Evolutionary conservation across 495 filamentous ascomycete genomes (phyloP), one percentile per base, ranked within the genome.

Genomic region (Massariosphaeria phaeospora): DNA sequence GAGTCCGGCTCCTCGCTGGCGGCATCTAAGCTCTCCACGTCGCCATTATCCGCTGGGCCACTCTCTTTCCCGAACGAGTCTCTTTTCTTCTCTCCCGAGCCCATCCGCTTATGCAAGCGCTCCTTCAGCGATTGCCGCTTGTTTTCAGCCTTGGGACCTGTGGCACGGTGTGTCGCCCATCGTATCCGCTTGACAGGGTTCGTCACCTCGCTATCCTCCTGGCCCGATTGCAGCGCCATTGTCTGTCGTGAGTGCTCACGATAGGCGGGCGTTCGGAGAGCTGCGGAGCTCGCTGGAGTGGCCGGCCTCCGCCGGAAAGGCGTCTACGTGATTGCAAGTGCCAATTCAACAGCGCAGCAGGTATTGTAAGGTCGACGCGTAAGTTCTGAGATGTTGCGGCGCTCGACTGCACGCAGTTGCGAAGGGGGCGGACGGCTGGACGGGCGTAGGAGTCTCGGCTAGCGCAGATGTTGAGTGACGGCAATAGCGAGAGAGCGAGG

Each of bases 161-260:
- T 83, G 57, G 83, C 76, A 64, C 88, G 84, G 58, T 88, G 88
- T 25, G 93, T 97, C 48, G 93, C 93, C 93, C 93, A 99, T 83
- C 94, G 76, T 65, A 89, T 82, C 65, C 88, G 75, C 71, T 86
- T 84, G 25, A 77, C 78, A 10, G 81, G 80, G 55, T 76, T 70
- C 27, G 69, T 67, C 27, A 60, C 63, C 52, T 73, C 64, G 55
- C 50, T 64, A 27, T 63, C 56, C 52, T 66, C 62, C 42, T 57
- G 47, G 25, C 52, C 35, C 17, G 62, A 35, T n/a, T 62, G 54
- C 8, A 52, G 15, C 6, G 66, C 50, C 66, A 68, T 68, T 26
- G 41, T 58, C 45, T n/a, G n/a, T n/a, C n/a, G n/a, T n/a, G n/a
- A n/a, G n/a, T n/a, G 48, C 25, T 45, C 17, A 9, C 12, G 20